Conservation (phyloP, 2,329 filamentous ascomycete genomes). For the Epichloe uncinata region DNA sequence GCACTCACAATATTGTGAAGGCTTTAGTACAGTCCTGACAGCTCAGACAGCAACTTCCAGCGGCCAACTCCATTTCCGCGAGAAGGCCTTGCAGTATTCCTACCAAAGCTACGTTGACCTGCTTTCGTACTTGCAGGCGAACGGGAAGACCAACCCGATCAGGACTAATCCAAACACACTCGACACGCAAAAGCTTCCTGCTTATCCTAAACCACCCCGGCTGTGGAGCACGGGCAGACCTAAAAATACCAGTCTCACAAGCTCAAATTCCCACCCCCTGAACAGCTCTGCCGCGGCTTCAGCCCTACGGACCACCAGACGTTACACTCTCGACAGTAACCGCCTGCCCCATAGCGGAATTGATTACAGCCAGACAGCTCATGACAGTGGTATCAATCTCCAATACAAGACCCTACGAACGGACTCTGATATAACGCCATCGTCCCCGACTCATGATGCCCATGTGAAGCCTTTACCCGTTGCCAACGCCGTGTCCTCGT, state of each 20-base stretch:
- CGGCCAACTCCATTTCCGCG: constrained; percentile 36
- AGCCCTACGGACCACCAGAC: neutral
- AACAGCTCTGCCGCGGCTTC: neutral
- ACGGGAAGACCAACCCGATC: constrained; percentile 33
- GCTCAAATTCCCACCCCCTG: neutral
- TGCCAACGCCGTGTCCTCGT: constrained; percentile 46
- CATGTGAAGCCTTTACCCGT: constrained; percentile 25
- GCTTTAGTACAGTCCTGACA: neutral
- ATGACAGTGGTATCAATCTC: neutral
- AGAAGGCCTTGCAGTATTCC: constrained; percentile 56
- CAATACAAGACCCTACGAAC: neutral
- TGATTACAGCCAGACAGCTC: neutral
- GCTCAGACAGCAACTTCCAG: neutral
- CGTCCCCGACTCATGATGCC: neutral
- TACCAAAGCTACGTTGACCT: constrained; percentile 61
- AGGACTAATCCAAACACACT: constrained; percentile 25
- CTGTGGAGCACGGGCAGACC: constrained; percentile 9
- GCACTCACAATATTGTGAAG: neutral
- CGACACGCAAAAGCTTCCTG: constrained; percentile 33
- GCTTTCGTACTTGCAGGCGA: constrained; percentile 48
- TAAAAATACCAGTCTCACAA: neutral
- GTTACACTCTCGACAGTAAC: constrained; percentile 2
- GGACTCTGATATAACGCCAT: constrained; percentile 1
- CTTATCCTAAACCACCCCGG: constrained; percentile 40
- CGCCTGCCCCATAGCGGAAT: neutral